Conservation (phyloP, 1,284 basidiomycete genomes). For the Cryptococcus amylolentus region DNA sequence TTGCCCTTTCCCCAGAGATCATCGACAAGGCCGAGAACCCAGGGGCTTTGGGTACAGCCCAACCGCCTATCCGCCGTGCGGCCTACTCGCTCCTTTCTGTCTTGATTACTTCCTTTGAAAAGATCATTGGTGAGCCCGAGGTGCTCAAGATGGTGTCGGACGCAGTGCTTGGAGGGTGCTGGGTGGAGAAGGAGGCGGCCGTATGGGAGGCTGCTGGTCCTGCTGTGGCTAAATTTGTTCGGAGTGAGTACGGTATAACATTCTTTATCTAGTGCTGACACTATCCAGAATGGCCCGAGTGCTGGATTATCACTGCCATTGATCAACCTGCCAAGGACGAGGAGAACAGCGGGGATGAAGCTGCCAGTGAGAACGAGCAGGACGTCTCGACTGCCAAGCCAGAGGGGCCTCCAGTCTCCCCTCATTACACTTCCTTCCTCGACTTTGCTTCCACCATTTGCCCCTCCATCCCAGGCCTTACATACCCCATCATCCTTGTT, state of each 20-base stretch:
- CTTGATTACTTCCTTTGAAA: conserved; percentile 30
- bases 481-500: conserved; percentile 41
- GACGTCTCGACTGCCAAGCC: conserved; percentile 13
- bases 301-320: conserved; percentile 9
- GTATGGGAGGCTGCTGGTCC: conserved; percentile 68
- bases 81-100: conserved; percentile 35
- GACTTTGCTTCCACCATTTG: conserved; percentile 44
- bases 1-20: conserved; percentile 21
- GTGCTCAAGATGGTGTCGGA: conserved; percentile 53
- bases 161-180: conserved; percentile 67
- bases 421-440: conserved; percentile 58
- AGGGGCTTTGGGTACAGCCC: conserved; percentile 17
- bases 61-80: conserved; percentile 42
- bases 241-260: conserved; percentile 54
- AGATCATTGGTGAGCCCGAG: conserved; percentile 24
- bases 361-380: conserved; percentile 43
- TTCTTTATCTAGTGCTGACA: neutral
- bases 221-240: conserved; percentile 66
- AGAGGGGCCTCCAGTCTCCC: conserved; percentile 7
- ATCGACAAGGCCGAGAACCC: conserved; percentile 4
- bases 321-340: conserved; percentile 14
- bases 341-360: conserved; percentile 43
- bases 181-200: conserved; percentile 66
- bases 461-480: conserved; percentile 42
- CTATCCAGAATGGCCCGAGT: conserved; percentile 11